Base-by-base conservation (phyloP, 2,329 filamentous ascomycete genomes). In the Alternaria infectoria region DNA sequence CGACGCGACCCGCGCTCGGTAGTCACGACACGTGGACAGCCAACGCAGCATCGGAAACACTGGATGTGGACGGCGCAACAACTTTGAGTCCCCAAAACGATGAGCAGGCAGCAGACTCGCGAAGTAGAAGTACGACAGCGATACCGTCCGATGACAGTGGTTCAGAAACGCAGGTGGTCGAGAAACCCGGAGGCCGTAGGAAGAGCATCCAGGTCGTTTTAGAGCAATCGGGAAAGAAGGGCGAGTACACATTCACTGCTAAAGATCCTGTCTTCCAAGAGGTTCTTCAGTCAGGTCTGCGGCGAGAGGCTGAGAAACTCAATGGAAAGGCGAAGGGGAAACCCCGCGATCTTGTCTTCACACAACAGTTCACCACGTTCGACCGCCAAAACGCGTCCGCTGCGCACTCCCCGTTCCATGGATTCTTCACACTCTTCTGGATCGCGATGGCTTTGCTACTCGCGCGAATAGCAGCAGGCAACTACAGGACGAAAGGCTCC, bases 341-440 rank as follows among this genome's bases (percentile, higher is more conserved):
- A 13, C 80, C 86, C 47, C 77, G 84, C 59, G 84, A 91, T 71
- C 81, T 92, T 47, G 86, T 92, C 55, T 94, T 93, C 74, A 93
- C 90, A 0, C 84, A 87, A 23, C 89, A 90, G 64, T 91, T 93
- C 71, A 91, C 90, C 6, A 86, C 89, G 0, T 93, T 94, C 76
- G 91, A 94, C 77, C 85, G 89, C 11, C 88, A 91, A 67, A 93
- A 93, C 72, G 84, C 86, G 6, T 81, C 82, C 1, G 86, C 87
- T 2, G 85, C 86, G 4, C 88, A 89, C 51, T 92, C 89, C 45
- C 89, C 89, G 0, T 94, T 93, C 71, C 88, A 91, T 74, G 92
- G 92, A 28, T 94, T 94, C 81, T 93, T 92, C 73, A 91, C 89
- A 0, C 82, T 95, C 0, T 93, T 93, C 77, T 94, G 92, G 91